These are phyloP conservation scores for Nepenthes alata DNA, from an alignment of 179 eudicot genomes.

Conservation along the genomic window DNA sequence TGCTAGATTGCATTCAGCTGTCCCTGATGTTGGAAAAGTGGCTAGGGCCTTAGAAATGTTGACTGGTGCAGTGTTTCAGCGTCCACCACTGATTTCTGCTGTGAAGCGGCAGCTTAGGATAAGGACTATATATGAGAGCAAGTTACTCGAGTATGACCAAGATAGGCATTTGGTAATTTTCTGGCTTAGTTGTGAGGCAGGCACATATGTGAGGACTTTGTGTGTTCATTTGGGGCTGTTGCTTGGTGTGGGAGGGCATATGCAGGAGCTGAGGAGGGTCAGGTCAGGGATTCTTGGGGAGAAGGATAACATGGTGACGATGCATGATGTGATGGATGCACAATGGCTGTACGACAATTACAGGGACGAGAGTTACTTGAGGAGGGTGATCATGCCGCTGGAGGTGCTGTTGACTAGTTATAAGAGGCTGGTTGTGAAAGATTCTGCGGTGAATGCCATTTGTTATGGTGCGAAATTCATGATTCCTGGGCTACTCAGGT, in stretches of 20 bases:
- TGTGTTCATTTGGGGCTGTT: slow-evolving; percentile 83
- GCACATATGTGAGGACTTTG: slow-evolving; percentile 84
- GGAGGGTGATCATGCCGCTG: slow-evolving; percentile 78
- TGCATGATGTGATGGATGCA: slow-evolving; percentile 92
- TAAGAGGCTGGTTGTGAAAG: slow-evolving; percentile 88
- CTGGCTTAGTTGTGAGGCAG: slow-evolving; percentile 92
- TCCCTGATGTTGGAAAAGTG: slow-evolving; percentile 64
- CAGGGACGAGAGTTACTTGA: slow-evolving; percentile 75
- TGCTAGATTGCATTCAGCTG: slow-evolving; percentile 68
- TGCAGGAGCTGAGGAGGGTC: slow-evolving; percentile 95
- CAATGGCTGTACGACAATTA: slow-evolving; percentile 82
- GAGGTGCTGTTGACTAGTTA: slow-evolving; percentile 73
- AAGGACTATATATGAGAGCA: slow-evolving; percentile 75
- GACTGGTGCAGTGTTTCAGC: slow-evolving; percentile 76
- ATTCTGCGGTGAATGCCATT: slow-evolving; percentile 82
- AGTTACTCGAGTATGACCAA: slow-evolving; percentile 64
- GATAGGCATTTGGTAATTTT: slow-evolving; percentile 74
- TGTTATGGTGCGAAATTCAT: slow-evolving; percentile 86
- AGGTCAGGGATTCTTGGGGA: slow-evolving; percentile 72
- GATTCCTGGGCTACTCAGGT: slow-evolving; percentile 86
- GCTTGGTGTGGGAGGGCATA: slow-evolving; percentile 80
- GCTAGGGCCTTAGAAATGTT: slow-evolving; percentile 61
- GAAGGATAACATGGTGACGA: slow-evolving; percentile 83
- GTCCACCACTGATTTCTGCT: slow-evolving; percentile 79
- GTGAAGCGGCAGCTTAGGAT: slow-evolving; percentile 81